Conservation (phyloP, 2,329 filamentous ascomycete genomes). For the Bipolaris victoriae region DNA sequence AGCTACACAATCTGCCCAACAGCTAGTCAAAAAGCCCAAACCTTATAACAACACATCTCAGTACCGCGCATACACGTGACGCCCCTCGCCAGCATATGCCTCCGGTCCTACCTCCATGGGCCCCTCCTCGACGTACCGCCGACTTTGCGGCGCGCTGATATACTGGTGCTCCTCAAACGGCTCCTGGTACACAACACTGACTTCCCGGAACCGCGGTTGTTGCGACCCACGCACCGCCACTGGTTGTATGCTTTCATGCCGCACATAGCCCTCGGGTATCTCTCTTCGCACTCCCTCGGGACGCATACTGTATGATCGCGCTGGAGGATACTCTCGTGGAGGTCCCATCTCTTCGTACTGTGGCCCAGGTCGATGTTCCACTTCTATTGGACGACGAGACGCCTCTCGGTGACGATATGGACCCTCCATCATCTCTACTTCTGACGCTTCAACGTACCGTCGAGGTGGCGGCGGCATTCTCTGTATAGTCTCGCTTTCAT, state of each 20-base stretch:
- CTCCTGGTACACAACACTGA: conserved; percentile 51
- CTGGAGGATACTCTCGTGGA: conserved; percentile 40
- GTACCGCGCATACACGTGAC: conserved; percentile 47
- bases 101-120: conserved; percentile 38
- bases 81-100: conserved; percentile 36
- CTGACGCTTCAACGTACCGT: conserved; percentile 65
- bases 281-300: conserved; percentile 48
- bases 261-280: conserved; percentile 41
- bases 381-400: conserved; percentile 56
- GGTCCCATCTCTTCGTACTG: conserved; percentile 49
- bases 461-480: conserved; percentile 56
- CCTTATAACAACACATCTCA: conserved; percentile 15
- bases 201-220: conserved; percentile 46
- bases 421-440: conserved; percentile 61
- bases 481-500: conserved; percentile 47
- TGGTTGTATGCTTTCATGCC: conserved; percentile 52
- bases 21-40: background rate
- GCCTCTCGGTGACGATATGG: conserved; percentile 66
- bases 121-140: conserved; percentile 53
- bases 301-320: conserved; percentile 49
- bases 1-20: background rate
- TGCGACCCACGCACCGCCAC: conserved; percentile 40
- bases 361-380: conserved; percentile 40
- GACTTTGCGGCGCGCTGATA: conserved; percentile 36
- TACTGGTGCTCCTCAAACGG: conserved; percentile 43